Percentiles rank a stretch among this genome's conserved stretches.
Conservation (phyloP, 768 basidiomycete species). For the Phylloporus rhodoxanthus region DNA sequence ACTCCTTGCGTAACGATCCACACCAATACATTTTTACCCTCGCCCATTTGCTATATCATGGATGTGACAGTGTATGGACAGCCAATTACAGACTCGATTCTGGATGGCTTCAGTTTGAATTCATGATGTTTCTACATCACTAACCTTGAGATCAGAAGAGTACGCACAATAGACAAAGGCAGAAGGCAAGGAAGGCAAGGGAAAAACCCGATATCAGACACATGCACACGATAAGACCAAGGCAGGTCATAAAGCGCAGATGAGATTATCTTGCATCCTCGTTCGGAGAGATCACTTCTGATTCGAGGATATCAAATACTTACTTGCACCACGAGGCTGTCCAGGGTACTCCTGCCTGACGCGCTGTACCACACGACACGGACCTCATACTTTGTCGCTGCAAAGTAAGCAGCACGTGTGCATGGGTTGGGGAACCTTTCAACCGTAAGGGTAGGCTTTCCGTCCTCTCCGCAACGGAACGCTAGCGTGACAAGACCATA, state of each 20-base stretch:
- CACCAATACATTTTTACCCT: slow-evolving; percentile 17
- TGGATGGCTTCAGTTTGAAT: slow-evolving; percentile 1
- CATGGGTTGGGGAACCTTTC: not conserved
- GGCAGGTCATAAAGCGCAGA: not conserved
- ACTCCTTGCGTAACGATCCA: slow-evolving; percentile 16
- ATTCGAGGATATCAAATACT: not conserved
- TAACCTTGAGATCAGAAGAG: not conserved
- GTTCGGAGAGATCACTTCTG: not conserved
- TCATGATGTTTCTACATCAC: not conserved
- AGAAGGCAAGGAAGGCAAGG: not conserved
- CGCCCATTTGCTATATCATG: slow-evolving; percentile 10
- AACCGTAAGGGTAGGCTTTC: not conserved
- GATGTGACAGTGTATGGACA: slow-evolving; percentile 19
- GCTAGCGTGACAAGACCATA: not conserved
- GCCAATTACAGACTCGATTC: slow-evolving; percentile 5
- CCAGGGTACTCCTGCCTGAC: not conserved
- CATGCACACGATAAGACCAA: not conserved
- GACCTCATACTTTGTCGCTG: not conserved
- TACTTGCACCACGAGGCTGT: not conserved
- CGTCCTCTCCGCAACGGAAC: not conserved
- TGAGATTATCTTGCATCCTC: not conserved
- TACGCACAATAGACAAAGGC: not conserved
- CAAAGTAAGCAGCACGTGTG: not conserved
- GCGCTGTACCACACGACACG: not conserved
- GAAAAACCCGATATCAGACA: not conserved